Conservation (phyloP, 352 stramenopile genomes). For the Phytopythium kandeliae region DNA sequence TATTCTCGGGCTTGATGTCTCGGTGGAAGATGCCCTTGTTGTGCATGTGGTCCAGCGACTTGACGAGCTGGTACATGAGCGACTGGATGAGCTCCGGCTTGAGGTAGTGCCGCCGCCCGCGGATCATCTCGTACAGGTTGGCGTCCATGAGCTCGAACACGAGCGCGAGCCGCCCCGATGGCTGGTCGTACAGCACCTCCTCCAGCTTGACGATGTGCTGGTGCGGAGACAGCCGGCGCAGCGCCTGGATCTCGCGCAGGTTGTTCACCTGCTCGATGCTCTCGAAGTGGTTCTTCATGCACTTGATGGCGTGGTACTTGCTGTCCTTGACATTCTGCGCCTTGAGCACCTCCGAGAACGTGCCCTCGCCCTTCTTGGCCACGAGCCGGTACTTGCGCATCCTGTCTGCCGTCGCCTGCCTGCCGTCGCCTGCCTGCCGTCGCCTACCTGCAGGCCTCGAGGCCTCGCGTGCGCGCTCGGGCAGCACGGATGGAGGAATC, state of each 20-base stretch:
- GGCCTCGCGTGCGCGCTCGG: background rate
- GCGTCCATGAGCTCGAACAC: slow-evolving; percentile 97
- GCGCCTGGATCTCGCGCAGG: slow-evolving; percentile 93
- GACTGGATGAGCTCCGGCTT: slow-evolving; percentile 79
- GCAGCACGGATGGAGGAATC: background rate
- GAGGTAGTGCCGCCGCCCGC: slow-evolving; percentile 80
- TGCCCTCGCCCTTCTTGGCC: slow-evolving; percentile 94
- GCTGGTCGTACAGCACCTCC: slow-evolving; percentile 93
- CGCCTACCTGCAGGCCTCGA: no score
- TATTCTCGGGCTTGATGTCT: slow-evolving; percentile 97
- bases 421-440: no score
- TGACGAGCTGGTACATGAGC: slow-evolving; percentile 92
- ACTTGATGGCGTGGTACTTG: slow-evolving; percentile 97
- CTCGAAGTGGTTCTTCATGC: slow-evolving; percentile 97
- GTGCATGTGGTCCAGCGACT: slow-evolving; percentile 96
- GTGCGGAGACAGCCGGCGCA: slow-evolving; percentile 91
- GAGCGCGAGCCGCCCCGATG: slow-evolving; percentile 89
- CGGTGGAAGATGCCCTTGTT: slow-evolving; percentile 96
- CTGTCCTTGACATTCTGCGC: slow-evolving; percentile 92
- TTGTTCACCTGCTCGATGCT: slow-evolving; percentile 97
- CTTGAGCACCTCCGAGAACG: slow-evolving; percentile 94
- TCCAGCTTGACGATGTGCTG: slow-evolving; percentile 95
- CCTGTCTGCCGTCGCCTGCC: no score
- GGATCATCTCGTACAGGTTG: slow-evolving; percentile 97
- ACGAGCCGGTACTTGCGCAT: slow-evolving; percentile 94